Percentiles rank a stretch among this genome's conserved stretches.
Evolutionary conservation across 2,329 filamentous ascomycete species (phyloP).

Genomic region (Penicillium sp.): DNA sequence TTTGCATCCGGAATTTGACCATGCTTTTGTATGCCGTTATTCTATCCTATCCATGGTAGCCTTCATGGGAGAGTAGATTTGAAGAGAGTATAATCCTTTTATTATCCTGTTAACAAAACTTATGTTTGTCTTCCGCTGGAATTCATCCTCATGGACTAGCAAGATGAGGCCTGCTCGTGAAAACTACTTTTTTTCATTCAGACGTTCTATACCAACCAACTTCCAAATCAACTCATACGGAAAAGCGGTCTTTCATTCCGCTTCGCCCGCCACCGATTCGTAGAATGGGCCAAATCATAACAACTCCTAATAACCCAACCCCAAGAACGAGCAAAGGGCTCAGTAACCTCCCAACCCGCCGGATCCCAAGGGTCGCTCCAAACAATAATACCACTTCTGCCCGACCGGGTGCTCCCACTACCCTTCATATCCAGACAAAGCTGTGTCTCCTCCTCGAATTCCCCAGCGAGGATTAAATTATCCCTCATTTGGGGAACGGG

Average conservation of each 20-base stretch:
- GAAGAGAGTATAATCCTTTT: too few relatives aligned
- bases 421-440: constrained; percentile 21
- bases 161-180: too few relatives aligned
- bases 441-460: constrained; percentile 15
- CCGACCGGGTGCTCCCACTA: not conserved
- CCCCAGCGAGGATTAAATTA: constrained; percentile 19
- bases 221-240: constrained; percentile 3
- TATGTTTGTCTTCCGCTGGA: too few relatives aligned
- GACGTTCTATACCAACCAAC: too few relatives aligned
- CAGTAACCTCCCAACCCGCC: constrained; percentile 28
- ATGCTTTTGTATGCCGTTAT: too few relatives aligned
- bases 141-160: too few relatives aligned
- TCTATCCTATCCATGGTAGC: too few relatives aligned
- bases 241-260: constrained; percentile 25
- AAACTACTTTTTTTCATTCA: too few relatives aligned
- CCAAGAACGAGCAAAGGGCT: constrained; percentile 27
- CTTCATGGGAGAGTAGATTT: too few relatives aligned
- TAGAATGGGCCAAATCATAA: constrained; percentile 23
- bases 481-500: constrained; percentile 23
- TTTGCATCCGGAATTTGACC: too few relatives aligned
- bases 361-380: constrained; percentile 33
- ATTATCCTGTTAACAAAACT: too few relatives aligned
- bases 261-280: constrained; percentile 29
- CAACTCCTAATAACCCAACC: constrained; percentile 29
- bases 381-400: constrained; percentile 21